Conservation (phyloP, 768 basidiomycete genomes). For the Tulasnella sp. region DNA sequence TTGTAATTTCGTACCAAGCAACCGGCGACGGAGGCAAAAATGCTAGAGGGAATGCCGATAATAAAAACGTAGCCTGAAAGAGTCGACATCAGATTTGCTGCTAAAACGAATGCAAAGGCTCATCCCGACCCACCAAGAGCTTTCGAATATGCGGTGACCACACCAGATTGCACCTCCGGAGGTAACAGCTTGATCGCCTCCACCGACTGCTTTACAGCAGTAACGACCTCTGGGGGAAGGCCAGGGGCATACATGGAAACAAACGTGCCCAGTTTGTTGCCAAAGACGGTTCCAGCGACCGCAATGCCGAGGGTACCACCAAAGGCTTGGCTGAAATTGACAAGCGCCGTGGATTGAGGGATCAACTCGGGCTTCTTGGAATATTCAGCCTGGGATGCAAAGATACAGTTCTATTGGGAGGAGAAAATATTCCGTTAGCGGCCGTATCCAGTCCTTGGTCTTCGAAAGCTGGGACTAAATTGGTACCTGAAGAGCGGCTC, state of each 20-base stretch:
- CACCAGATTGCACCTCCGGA: conserved; percentile 25
- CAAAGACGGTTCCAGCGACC: conserved; percentile 37
- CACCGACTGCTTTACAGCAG: conserved; percentile 41
- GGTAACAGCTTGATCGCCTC: conserved; percentile 43
- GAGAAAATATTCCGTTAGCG: not conserved
- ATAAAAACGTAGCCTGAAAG: conserved; percentile 42
- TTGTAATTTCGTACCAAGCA: conserved; percentile 44
- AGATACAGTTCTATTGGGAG: conserved; percentile 44
- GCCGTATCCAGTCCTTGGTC: not conserved
- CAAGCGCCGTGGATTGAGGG: conserved; percentile 45
- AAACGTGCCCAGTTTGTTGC: conserved; percentile 43
- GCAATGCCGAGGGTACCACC: conserved; percentile 30
- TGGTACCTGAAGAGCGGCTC: conserved; percentile 42
- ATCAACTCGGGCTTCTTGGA: conserved; percentile 43
- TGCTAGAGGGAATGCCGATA: conserved; percentile 44
- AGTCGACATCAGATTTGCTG: not conserved
- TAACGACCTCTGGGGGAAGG: conserved; percentile 36
- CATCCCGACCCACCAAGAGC: conserved; percentile 10
- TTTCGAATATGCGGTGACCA: conserved; percentile 39
- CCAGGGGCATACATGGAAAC: conserved; percentile 41
- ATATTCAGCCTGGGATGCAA: conserved; percentile 48
- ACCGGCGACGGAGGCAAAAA: conserved; percentile 41
- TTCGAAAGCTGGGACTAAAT: no score
- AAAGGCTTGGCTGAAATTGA: conserved; percentile 44
- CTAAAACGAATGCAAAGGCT: not conserved